Evolutionary conservation across 2,329 filamentous ascomycete genomes (phyloP).

Genomic region (Teratosphaeria pseudoeucalypti): DNA sequence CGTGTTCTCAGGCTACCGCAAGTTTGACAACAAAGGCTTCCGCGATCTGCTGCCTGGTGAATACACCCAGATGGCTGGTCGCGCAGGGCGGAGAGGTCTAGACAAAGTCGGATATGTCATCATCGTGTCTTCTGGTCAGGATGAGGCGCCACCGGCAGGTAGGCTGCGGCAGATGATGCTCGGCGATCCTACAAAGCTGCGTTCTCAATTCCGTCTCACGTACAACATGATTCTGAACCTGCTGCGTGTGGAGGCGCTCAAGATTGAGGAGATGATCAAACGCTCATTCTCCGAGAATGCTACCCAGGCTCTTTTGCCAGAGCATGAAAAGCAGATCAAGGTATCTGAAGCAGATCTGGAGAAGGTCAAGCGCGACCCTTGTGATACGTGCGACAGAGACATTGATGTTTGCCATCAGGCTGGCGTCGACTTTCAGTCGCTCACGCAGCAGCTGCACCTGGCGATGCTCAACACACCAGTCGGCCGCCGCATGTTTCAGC

Average conservation of each 20-base stretch:
- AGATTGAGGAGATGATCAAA: slow-evolving; percentile 99
- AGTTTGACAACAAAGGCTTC: slow-evolving; percentile 89
- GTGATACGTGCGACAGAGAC: slow-evolving; percentile 68
- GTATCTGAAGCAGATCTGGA: slow-evolving; percentile 82
- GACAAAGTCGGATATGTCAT: slow-evolving; percentile 92
- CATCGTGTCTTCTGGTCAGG: slow-evolving; percentile 68
- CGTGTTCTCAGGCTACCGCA: slow-evolving; percentile 92
- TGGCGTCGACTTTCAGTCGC: slow-evolving; percentile 64
- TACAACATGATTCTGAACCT: slow-evolving; percentile 99
- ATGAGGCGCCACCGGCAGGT: slow-evolving; percentile 77
- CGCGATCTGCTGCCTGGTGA: slow-evolving; percentile 86
- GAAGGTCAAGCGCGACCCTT: slow-evolving; percentile 79
- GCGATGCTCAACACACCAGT: slow-evolving; percentile 69
- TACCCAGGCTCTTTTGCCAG: slow-evolving; percentile 83
- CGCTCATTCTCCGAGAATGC: slow-evolving; percentile 97
- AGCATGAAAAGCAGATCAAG: slow-evolving; percentile 91
- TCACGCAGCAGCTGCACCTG: slow-evolving; percentile 73
- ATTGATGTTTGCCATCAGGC: slow-evolving; percentile 74
- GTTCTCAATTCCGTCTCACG: slow-evolving; percentile 90
- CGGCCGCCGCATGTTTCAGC: slow-evolving; percentile 67
- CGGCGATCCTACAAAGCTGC: slow-evolving; percentile 85
- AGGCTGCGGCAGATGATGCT: slow-evolving; percentile 89
- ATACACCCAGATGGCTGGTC: slow-evolving; percentile 97
- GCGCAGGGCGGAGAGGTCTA: slow-evolving; percentile 83
- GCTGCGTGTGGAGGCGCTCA: slow-evolving; percentile 85